phyloP scores from a whole-genome alignment of 2,329 filamentous ascomycete species.

The Talaromyces sp. region DNA sequence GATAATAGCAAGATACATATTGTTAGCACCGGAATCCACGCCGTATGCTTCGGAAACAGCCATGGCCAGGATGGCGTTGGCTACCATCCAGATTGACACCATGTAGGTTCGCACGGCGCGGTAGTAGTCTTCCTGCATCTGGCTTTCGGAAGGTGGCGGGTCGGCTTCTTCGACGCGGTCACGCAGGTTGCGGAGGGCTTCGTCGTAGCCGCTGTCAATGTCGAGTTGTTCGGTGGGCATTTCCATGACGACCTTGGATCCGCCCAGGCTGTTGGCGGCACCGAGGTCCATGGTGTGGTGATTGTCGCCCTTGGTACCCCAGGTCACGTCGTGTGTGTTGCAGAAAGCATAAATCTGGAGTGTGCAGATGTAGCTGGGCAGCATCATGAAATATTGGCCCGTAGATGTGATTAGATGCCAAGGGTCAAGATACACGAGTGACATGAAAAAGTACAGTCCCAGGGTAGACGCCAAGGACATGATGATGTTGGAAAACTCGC shows the following conservation, averaged over 20 bases:
- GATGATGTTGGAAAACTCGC: slow-evolving; percentile 91
- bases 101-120: slow-evolving; percentile 96
- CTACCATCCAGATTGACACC: slow-evolving; percentile 89
- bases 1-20: slow-evolving; percentile 88
- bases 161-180: slow-evolving; percentile 79
- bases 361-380: slow-evolving; percentile 93
- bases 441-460: slow-evolving; percentile 94
- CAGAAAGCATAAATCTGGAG: slow-evolving; percentile 98
- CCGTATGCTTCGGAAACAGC: slow-evolving; percentile 80
- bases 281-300: slow-evolving; percentile 88
- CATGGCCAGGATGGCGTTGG: slow-evolving; percentile 92
- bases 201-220: slow-evolving; percentile 96
- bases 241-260: slow-evolving; percentile 81
- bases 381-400: slow-evolving; percentile 83
- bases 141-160: slow-evolving; percentile 60
- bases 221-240: slow-evolving; percentile 98
- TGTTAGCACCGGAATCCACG: slow-evolving; percentile 63
- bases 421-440: slow-evolving; percentile 90
- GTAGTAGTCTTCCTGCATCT: slow-evolving; percentile 98
- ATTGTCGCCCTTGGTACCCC: slow-evolving; percentile 99
- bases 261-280: slow-evolving; percentile 69
- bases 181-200: slow-evolving; percentile 89
- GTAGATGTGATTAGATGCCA: slow-evolving; percentile 98
- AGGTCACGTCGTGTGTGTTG: slow-evolving; percentile 97
- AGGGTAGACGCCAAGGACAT: slow-evolving; percentile 83